phyloP scores from a whole-genome alignment of 768 basidiomycete species.

The Candolleomyces eurysporus region DNA sequence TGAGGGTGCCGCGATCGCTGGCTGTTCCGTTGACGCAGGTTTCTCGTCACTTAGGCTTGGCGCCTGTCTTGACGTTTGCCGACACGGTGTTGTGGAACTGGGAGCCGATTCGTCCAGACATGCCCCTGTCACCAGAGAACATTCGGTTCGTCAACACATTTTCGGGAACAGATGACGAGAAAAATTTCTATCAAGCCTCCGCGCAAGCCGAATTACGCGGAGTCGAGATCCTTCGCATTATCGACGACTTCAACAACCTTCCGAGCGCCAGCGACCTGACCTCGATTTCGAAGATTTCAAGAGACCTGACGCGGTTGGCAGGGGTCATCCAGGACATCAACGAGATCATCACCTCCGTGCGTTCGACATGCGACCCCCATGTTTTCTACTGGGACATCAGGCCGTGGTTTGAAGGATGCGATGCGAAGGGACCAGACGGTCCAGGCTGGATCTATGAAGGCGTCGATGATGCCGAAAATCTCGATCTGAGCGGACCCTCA shows the following conservation, averaged over 20 bases:
- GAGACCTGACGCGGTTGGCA: slow-evolving; percentile 68
- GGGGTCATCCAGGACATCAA: slow-evolving; percentile 72
- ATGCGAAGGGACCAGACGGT: slow-evolving; percentile 48
- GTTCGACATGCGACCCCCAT: slow-evolving; percentile 74
- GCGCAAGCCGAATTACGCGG: slow-evolving; percentile 85
- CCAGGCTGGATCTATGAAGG: slow-evolving; percentile 80
- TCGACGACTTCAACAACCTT: slow-evolving; percentile 82
- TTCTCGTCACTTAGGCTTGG: slow-evolving; percentile 76
- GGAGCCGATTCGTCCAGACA: slow-evolving; percentile 53
- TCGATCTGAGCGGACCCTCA: slow-evolving; percentile 83
- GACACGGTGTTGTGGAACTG: slow-evolving; percentile 97
- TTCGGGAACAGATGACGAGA: slow-evolving; percentile 83
- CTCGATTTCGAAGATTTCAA: slow-evolving; percentile 64
- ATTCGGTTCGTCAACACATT: slow-evolving; percentile 73
- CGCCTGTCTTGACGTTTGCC: slow-evolving; percentile 92
- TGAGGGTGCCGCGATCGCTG: slow-evolving; percentile 72
- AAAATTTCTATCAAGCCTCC: slow-evolving; percentile 82
- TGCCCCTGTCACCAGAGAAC: slow-evolving; percentile 68
- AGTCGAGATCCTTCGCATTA: slow-evolving; percentile 80
- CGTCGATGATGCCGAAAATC: slow-evolving; percentile 50
- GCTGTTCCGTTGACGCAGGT: slow-evolving; percentile 76
- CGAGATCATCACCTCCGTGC: slow-evolving; percentile 65
- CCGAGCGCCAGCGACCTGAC: slow-evolving; percentile 64
- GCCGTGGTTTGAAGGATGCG: slow-evolving; percentile 91
- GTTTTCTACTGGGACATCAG: slow-evolving; percentile 88